These are phyloP conservation scores for Lumnitzera littorea DNA, from an alignment of 345 rosid species.

Conservation along the genomic window DNA sequence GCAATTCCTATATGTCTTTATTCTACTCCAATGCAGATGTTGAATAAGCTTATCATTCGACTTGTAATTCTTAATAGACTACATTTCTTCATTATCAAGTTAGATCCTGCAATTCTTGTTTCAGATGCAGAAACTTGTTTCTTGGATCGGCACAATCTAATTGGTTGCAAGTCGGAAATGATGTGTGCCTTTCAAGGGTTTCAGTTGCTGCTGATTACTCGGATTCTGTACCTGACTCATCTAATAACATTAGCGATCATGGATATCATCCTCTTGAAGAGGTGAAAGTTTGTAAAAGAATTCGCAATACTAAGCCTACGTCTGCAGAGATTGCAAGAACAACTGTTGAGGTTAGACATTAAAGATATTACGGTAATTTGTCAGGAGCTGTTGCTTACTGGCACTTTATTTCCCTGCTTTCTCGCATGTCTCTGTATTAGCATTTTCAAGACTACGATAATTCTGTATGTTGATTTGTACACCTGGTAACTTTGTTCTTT, in stretches of 20 bases:
- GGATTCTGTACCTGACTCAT: conserved; percentile 86
- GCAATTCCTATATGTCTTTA: neutral
- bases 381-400: no score
- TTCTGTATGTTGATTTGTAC: neutral
- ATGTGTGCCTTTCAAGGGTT: conserved; percentile 59
- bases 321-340: conserved; percentile 82
- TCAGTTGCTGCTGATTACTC: conserved; percentile 97
- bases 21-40: neutral
- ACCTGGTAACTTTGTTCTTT: conserved; percentile 13
- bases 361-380: neutral
- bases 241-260: conserved; percentile 37
- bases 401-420: no score
- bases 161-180: conserved; percentile 45
- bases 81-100: neutral
- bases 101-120: conserved; percentile 19
- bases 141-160: conserved; percentile 48
- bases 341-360: conserved; percentile 57
- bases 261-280: conserved; percentile 97
- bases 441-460: no score
- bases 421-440: neutral
- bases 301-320: conserved; percentile 61
- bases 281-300: conserved; percentile 44
- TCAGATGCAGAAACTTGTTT: conserved; percentile 41
- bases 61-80: conserved; percentile 1
- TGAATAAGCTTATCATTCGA: neutral